Evolutionary conservation across 169 alveolate genomes (phyloP).

Genomic region (Ichthyophthirius multifiliis): DNA sequence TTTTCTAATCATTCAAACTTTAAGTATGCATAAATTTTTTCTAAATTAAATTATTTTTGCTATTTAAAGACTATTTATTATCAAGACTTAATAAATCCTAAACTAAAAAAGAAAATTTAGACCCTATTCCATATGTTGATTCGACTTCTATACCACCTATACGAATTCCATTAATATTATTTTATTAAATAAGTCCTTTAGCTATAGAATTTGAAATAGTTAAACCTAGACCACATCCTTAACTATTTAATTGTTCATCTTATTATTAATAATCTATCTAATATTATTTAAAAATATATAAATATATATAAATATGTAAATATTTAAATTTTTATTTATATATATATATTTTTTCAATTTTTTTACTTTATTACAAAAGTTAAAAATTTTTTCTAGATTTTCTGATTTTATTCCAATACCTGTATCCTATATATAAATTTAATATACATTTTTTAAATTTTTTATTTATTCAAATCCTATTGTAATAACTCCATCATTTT

Average conservation of each 20-base stretch:
- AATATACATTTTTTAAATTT: background rate
- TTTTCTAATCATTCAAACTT: no score
- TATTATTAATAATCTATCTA: background rate
- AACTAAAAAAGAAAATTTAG: background rate
- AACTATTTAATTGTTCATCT: background rate
- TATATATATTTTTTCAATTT: background rate
- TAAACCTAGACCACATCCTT: background rate
- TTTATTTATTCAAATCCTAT: background rate
- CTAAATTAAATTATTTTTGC: no score
- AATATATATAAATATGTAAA: no score
- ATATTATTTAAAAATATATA: no score
- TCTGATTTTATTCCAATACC: background rate
- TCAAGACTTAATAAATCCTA: background rate
- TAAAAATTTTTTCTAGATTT: background rate
- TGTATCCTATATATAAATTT: background rate
- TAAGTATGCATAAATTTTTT: no score
- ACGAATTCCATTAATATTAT: background rate
- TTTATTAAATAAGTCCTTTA: background rate
- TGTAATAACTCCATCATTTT: constrained; percentile 12
- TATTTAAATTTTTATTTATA: no score
- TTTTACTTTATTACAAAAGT: constrained; percentile 1
- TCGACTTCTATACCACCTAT: background rate
- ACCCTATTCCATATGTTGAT: background rate
- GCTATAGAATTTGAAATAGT: background rate
- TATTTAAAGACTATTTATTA: no score